Base-by-base conservation (phyloP, 148 eudicot species). In the Chenopodium quinoa region DNA sequence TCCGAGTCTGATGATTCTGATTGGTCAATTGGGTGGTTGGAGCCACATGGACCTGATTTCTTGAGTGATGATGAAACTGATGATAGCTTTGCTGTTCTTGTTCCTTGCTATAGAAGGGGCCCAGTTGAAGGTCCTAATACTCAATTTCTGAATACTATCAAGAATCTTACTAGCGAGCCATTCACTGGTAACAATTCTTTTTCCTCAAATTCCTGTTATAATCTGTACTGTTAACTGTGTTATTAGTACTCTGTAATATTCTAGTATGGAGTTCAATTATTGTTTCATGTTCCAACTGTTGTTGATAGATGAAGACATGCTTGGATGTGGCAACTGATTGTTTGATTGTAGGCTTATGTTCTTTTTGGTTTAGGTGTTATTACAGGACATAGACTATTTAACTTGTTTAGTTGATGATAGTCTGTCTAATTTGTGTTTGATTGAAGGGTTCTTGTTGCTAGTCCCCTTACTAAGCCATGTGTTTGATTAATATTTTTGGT, bases 21-120 rank as follows among this genome's bases (percentile, higher is more conserved):
- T 86, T 96, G 99, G 98, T 93, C 99, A 2, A 89, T 96, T 37
- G 99, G 98, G 83, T 96, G 99, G 99, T 79, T 91, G 77, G 99
- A 96, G 81, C 97, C 97, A 1, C 98, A 92, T 79, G 93, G 93
- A 71, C 89, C 97, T 78, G 97, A 87, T 84, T 96, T 96, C 86
- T 87, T 87, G 89, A 90, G 93, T 83, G 97, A 93, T 58, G 97
- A 92, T 75, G 97, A 91, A 87, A 88, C 62, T 17, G 97, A 93
- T 81, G 90, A 88, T 66, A 92, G 98, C 76, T 96, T 96, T 87
- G 98, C 98, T 34, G 98, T 96, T 54, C 76, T 96, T 76, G 99
- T 96, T 71, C 99, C 95, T 88, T 96, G 98, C 82, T 96, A 93
- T 78, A 68, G 81, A 68, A 86, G 82, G 73, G 86, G 82, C 19